Evolutionary conservation across 441 rosid species (phyloP), one percentile per base, ranked within the genome.

Genomic region (Eutrema salsugineum): DNA sequence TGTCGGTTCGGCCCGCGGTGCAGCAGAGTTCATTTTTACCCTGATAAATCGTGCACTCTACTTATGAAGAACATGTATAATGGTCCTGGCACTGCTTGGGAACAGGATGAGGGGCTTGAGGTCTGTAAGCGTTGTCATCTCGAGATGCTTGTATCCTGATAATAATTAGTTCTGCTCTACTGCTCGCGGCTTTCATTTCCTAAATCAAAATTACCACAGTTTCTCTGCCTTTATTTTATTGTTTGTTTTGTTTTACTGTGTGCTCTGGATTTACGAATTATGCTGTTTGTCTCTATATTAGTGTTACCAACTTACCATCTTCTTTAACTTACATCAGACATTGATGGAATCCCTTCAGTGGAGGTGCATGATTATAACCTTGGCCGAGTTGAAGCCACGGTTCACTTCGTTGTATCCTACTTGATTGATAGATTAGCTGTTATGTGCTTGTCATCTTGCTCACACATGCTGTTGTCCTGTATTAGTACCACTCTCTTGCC

Each of bases 41-140:
- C 98, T 1, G 87, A 85, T 83, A 88, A 80, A 76, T 87, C 98
- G 0, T 85, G 88, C 87, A 92, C 97, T 10, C 59, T 95, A 54
- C 92, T 95, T 15, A 81, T 95, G 77, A 95, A 79, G 87, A 95
- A 89, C 84, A 95, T 95, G 96, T 95, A 91, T 75, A 89, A 77
- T 81, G 97, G 97, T 78, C 98, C 95, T 68, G 97, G 98, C 81
- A 86, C 86, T 83, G 85, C 89, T 28, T 89, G 91, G 93, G 97
- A 95, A 78, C 99, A 93, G 65, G 98, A 93, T 83, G 99, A 95
- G 86, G 97, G 93, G 86, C 98, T 95, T 63, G 99, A 95, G 97
- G 99, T 94, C 93, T 87, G 97, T 92, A 83, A 82, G 64, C 73
- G 90, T 79, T 86, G 88, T 78, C 86, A 83, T 84, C 86, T 82